Conservation (phyloP, 768 basidiomycete genomes). For the Lyophyllum atratum region DNA sequence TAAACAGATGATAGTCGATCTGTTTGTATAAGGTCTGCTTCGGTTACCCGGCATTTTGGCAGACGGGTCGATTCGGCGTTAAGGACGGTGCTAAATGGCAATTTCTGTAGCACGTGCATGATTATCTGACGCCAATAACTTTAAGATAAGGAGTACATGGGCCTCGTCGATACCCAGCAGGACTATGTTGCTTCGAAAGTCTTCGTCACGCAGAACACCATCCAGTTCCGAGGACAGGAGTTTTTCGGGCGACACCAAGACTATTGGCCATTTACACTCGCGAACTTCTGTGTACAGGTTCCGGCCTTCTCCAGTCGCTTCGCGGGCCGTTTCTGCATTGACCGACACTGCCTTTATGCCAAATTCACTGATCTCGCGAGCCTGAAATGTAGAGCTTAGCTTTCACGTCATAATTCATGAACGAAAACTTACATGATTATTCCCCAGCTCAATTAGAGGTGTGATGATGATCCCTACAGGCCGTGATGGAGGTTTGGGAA, state of each 20-base stretch:
- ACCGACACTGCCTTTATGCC: background rate
- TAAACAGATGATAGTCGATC: too few relatives aligned
- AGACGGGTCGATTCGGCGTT: too few relatives aligned
- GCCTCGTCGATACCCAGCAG: constrained; percentile 27
- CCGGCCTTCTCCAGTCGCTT: constrained; percentile 9
- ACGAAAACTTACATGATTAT: constrained; percentile 20
- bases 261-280: constrained; percentile 21
- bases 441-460: constrained; percentile 25
- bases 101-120: too few relatives aligned
- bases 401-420: background rate
- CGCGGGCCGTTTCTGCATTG: background rate
- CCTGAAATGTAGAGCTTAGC: background rate
- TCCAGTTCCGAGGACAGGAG: constrained; percentile 17
- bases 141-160: constrained; percentile 23
- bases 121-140: too few relatives aligned
- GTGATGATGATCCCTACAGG: constrained; percentile 14
- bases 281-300: constrained; percentile 21
- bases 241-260: constrained; percentile 21
- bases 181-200: constrained; percentile 19
- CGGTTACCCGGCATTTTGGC: too few relatives aligned
- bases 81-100: too few relatives aligned
- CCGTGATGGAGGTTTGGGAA: background rate
- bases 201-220: constrained; percentile 14
- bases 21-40: too few relatives aligned
- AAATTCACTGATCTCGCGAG: background rate